Evolutionary conservation across 495 filamentous ascomycete genomes (phyloP), one percentile per base, ranked within the genome.

Genomic region (Lepraria neglecta): DNA sequence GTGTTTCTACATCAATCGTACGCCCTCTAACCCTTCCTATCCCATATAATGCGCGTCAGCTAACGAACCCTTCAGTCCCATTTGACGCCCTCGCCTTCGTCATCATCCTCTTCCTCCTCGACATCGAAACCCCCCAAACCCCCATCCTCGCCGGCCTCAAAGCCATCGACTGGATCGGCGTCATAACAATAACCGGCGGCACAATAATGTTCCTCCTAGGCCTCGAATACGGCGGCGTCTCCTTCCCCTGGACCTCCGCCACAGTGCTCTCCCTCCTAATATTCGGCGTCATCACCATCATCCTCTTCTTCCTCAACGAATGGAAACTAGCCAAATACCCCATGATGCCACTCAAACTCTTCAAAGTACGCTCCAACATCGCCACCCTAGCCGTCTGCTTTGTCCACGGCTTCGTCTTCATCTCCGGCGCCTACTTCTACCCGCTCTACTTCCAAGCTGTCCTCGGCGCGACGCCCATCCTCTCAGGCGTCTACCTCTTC

Each of bases 401-500:
- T 61, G 64, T 66, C 33, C 75, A 83, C 56, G 72, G 71, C 10
- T 72, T 74, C 53, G 70, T 77, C 42, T 79, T 77, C 65, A 77
- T 80, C 14, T 72, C 66, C 19, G 68, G 63, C 12, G 72, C 74
- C 31, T 83, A 78, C 65, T 84, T 78, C 61, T 71, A 80, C 14
- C 81, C 81, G 0, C 72, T 84, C 0, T 84, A 79, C 66, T 77
- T 80, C 48, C 81, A 84, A 67, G 65, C 67, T 3, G 87, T 90
- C 14, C 81, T 91, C 7, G 84, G 87, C 3, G 83, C 84, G 12
- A 75, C 79, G 14, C 88, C 91, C 0, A 81, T 96, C 61, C 70
- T 88, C 6, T 88, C 84, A 35, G 91, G 91, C 35, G 85, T 95
- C 45, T 91, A 91, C 69, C 75, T 91, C 21, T 79, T 95, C 11